Conservation (phyloP, 768 basidiomycete species). For the Auriscalpium orientale region DNA sequence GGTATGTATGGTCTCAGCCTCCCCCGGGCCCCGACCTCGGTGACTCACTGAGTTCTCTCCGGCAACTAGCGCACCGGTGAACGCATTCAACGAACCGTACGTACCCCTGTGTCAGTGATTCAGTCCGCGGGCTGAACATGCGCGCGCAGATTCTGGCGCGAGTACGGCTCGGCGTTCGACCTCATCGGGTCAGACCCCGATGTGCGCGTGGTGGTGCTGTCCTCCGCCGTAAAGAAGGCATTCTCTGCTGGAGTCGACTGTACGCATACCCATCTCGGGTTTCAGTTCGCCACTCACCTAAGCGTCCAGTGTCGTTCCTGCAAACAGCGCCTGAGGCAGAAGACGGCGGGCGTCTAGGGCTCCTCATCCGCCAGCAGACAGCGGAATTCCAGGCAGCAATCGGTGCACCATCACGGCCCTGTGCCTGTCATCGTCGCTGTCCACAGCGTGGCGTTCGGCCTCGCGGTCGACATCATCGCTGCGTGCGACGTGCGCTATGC, state of each 20-base stretch:
- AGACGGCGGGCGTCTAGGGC: constrained; percentile 49
- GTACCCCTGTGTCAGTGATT: not conserved
- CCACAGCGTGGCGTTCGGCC: constrained; percentile 67
- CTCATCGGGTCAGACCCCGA: constrained; percentile 42
- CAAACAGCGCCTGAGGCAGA: constrained; percentile 22
- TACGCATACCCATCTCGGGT: constrained; percentile 18
- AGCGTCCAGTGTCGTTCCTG: constrained; percentile 2
- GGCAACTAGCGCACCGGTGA: constrained; percentile 6
- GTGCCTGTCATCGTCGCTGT: constrained; percentile 82
- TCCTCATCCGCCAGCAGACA: constrained; percentile 41
- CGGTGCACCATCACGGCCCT: constrained; percentile 48
- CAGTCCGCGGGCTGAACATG: not conserved
- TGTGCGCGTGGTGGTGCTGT: constrained; percentile 66
- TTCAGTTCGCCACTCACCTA: not conserved
- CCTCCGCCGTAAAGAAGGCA: constrained; percentile 59
- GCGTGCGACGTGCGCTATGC: constrained; percentile 79
- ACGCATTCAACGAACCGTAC: constrained; percentile 8
- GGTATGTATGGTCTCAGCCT: constrained; percentile 1
- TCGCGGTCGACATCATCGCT: constrained; percentile 69
- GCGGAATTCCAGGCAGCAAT: constrained; percentile 65
- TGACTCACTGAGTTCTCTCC: not conserved
- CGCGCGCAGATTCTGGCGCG: constrained; percentile 57
- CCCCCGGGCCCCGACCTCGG: not conserved
- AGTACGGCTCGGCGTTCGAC: constrained; percentile 58
- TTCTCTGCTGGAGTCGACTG: constrained; percentile 85